Evolutionary conservation across 352 stramenopile genomes (phyloP).

Genomic region (Phytophthora pinifolia): DNA sequence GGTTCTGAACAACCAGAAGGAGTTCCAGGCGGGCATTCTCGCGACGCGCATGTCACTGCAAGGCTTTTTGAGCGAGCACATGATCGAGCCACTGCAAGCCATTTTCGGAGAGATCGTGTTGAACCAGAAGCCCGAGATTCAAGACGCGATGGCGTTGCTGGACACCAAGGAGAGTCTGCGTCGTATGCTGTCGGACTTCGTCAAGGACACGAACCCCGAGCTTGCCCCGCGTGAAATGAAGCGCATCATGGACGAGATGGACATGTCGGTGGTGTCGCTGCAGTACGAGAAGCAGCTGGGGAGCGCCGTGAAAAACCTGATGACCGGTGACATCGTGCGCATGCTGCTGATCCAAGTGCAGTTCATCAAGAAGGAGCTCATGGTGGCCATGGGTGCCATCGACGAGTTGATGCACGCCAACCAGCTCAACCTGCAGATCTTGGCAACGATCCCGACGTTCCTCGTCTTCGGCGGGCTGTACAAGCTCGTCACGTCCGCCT

Average conservation of each 20-base stretch:
- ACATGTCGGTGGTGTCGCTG: slow-evolving; percentile 76
- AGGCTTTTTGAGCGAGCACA: slow-evolving; percentile 81
- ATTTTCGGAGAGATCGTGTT: slow-evolving; percentile 82
- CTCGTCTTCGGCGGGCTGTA: slow-evolving; percentile 76
- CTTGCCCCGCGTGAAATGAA: slow-evolving; percentile 40
- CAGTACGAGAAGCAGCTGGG: slow-evolving; percentile 71
- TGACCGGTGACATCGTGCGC: slow-evolving; percentile 84
- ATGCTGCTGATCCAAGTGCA: slow-evolving; percentile 89
- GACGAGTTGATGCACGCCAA: slow-evolving; percentile 89
- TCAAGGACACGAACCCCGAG: slow-evolving; percentile 69
- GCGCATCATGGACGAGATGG: slow-evolving; percentile 62
- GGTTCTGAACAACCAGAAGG: slow-evolving; percentile 65
- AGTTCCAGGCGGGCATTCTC: slow-evolving; percentile 52
- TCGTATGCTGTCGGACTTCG: slow-evolving; percentile 82
- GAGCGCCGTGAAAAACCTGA: slow-evolving; percentile 71
- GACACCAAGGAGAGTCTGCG: slow-evolving; percentile 83
- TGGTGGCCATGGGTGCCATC: slow-evolving; percentile 87
- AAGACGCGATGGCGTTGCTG: slow-evolving; percentile 69
- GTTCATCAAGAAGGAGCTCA: slow-evolving; percentile 90
- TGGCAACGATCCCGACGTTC: slow-evolving; percentile 85
- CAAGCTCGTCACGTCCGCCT: slow-evolving; percentile 51
- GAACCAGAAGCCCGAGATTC: slow-evolving; percentile 84
- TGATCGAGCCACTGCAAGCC: slow-evolving; percentile 75
- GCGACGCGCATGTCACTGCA: slow-evolving; percentile 44
- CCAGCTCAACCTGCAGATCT: slow-evolving; percentile 85